Percentiles rank a stretch among this genome's conserved stretches.
phyloP scores from a whole-genome alignment of 495 filamentous ascomycete species.

The Pseudoneurospora amorphoporcata region DNA sequence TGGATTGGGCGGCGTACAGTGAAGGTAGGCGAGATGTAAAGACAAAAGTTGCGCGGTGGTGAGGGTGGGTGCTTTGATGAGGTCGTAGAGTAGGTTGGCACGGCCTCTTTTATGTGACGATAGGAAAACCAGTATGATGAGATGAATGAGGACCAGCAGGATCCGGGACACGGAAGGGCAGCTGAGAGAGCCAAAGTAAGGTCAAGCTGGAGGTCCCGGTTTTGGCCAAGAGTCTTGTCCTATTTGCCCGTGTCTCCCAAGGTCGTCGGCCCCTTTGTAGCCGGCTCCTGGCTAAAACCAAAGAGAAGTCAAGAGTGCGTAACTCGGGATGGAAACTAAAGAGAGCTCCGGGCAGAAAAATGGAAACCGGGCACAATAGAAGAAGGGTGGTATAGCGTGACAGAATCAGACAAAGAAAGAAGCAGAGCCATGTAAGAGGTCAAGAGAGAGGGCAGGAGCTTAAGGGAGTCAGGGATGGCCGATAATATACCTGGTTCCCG shows the following conservation, averaged over 20 bases:
- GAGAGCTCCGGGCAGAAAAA: background rate
- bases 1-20: background rate
- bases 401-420: background rate
- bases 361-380: background rate
- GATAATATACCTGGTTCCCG: background rate
- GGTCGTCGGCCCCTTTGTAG: background rate
- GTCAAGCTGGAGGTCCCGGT: background rate
- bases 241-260: background rate
- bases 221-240: background rate
- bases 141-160: background rate
- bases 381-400: background rate
- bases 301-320: background rate
- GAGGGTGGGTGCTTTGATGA: background rate
- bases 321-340: background rate
- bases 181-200: background rate
- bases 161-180: background rate
- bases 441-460: background rate
- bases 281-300: background rate
- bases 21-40: background rate
- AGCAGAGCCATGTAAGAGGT: background rate
- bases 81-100: background rate
- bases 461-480: background rate
- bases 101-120: background rate
- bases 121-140: background rate
- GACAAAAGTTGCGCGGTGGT: background rate